Evolutionary conservation across 306 rosid genomes (phyloP).

Genomic region (peach (Prunus persica)): Prunus_persica_NCBIv2 NC_034015.1:14445001-14445500

Average conservation of each 20-base stretch:
- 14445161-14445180: not conserved
- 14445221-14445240: too few relatives aligned
- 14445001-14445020: slow-evolving; percentile 5
- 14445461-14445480: not conserved
- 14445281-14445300: not conserved
- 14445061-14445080: not conserved
- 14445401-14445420: too few relatives aligned
- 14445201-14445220: too few relatives aligned
- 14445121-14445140: not conserved
- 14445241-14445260: too few relatives aligned
- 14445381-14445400: not conserved
- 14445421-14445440: not conserved
- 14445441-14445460: not conserved
- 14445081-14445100: not conserved
- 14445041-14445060: not conserved
- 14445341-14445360: not conserved
- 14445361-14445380: not conserved
- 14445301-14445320: not conserved
- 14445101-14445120: not conserved
- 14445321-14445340: not conserved
- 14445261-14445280: too few relatives aligned
- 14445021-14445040: not conserved
- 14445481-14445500: not conserved
- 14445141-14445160: not conserved
- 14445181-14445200: too few relatives aligned